Base-by-base conservation (phyloP, 2,329 filamentous ascomycete species). In the Colletotrichum sidae region DNA sequence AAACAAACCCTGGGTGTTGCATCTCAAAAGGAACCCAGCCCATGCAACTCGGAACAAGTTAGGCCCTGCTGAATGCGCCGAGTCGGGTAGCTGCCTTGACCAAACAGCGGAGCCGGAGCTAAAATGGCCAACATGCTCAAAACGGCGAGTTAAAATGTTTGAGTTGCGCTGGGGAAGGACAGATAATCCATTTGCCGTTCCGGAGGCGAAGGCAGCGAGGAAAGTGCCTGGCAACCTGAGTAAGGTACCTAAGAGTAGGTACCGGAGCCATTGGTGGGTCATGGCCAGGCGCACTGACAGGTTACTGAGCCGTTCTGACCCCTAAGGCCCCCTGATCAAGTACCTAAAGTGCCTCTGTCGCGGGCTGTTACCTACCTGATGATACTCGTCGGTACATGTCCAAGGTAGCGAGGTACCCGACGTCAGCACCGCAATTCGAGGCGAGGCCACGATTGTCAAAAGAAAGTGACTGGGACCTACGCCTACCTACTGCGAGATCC, bases 401-500 rank as follows among this genome's bases (percentile, higher is more conserved):
- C 13, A 51, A 50, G 42, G 25, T 25, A 25, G 25, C 25, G 25
- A 25, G 25, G 25, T 25, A 25, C 25, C 25, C 25, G 25, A 25
- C 25, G 25, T 42, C 57, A 61, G 39, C 45, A 61, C 50, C 17
- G 58, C 47, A 63, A 53, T 44, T 11, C 44, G 66, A 68, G 65
- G 70, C 69, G 73, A 77, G 75, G 75, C 75, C 75, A 77, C 75
- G 74, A 76, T 77, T 76, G 65, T 68, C 65, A 65, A 67, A 67
- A 67, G 64, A 52, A 65, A 63, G 58, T 53, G 58, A 55, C 62
- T n/a, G n/a, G 25, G 44, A 9, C 38, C 38, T 4, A 25, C 25
- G 25, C 25, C 25, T 25, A 5, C 25, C 25, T 13, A 41, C 38
- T 9, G 13, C 45, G 44, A 33, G 17, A 37, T 25, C 42, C 39